A percentile compares a stretch with the other conserved stretches of the same genome.
These are phyloP conservation scores for Pseudonitzschia delicatissima DNA, from an alignment of 108 stramenopile genomes.

Conservation along the genomic window DNA sequence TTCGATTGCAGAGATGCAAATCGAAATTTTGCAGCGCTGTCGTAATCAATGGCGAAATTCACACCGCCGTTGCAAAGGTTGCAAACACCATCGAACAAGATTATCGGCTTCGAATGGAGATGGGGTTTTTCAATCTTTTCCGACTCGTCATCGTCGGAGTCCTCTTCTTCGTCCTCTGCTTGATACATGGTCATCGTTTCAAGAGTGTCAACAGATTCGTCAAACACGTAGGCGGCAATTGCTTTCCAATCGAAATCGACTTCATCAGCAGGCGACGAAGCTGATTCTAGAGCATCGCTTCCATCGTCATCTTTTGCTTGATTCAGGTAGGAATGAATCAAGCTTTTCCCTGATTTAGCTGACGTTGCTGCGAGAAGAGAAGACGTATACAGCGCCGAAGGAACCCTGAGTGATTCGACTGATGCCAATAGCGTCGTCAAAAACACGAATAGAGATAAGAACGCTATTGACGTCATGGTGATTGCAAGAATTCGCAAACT, in stretches of 20 bases:
- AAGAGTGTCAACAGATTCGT: background rate
- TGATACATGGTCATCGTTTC: background rate
- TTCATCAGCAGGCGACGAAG: background rate
- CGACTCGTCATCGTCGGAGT: background rate
- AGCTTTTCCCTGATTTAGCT: background rate
- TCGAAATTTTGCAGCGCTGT: constrained; percentile 36
- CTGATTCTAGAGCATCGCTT: background rate
- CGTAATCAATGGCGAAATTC: constrained; percentile 59
- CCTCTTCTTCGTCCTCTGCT: background rate
- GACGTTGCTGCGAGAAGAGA: background rate
- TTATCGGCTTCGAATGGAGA: constrained; percentile 35
- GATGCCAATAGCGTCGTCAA: background rate
- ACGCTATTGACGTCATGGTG: background rate
- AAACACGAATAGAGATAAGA: background rate
- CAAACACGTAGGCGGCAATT: background rate
- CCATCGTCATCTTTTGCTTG: background rate
- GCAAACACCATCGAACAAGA: constrained; percentile 72
- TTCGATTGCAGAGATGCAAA: constrained; percentile 37
- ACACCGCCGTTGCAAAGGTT: constrained; percentile 69
- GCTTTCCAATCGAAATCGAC: background rate
- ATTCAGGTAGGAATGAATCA: no score
- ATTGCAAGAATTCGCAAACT: no score
- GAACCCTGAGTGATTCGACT: constrained; percentile 1
- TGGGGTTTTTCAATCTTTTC: background rate
- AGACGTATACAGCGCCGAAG: background rate